These are phyloP conservation scores for Colletotrichum echinochloae DNA, from an alignment of 2,329 filamentous ascomycete genomes.

Conservation along the genomic window DNA sequence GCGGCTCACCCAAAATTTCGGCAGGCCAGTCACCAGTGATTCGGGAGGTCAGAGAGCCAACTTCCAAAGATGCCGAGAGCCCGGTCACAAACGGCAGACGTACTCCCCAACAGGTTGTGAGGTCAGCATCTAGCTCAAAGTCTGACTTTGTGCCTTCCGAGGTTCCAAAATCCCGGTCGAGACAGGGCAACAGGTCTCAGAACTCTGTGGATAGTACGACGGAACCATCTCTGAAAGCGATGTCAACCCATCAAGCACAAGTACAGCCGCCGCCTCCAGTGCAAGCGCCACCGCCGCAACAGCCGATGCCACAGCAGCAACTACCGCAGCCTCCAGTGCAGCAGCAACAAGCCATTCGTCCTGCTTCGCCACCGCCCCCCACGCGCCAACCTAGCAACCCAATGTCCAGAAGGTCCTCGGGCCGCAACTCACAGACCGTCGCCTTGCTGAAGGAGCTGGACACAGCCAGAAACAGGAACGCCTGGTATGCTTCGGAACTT, in stretches of 20 bases:
- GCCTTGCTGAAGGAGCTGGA: constrained; percentile 89
- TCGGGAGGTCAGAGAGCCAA: constrained; percentile 50
- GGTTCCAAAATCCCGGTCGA: constrained; percentile 50
- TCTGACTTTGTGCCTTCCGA: constrained; percentile 50
- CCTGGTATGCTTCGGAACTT: constrained; percentile 96
- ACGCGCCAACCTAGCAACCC: constrained; percentile 69
- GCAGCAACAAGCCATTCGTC: constrained; percentile 55
- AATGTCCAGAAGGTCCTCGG: constrained; percentile 69
- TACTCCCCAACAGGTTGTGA: constrained; percentile 67
- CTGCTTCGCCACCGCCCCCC: constrained; percentile 70
- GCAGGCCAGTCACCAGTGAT: constrained; percentile 56
- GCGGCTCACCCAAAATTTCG: constrained; percentile 52
- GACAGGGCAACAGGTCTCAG: constrained; percentile 66
- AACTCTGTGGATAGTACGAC: constrained; percentile 76
- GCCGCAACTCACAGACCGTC: constrained; percentile 74
- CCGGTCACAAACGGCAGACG: constrained; percentile 70
- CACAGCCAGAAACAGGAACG: constrained; percentile 84
- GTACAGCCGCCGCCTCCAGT: constrained; percentile 49
- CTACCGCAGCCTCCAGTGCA: constrained; percentile 41
- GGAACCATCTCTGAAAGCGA: constrained; percentile 64
- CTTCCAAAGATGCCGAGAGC: constrained; percentile 60
- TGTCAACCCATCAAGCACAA: constrained; percentile 34
- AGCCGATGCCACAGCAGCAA: constrained; percentile 47
- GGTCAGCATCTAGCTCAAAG: constrained; percentile 52
- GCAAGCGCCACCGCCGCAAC: constrained; percentile 28